Percentiles rank a stretch among this genome's conserved stretches.
Conservation (phyloP, 2,329 filamentous ascomycete genomes). For the Diaporthe ilicicola region DNA sequence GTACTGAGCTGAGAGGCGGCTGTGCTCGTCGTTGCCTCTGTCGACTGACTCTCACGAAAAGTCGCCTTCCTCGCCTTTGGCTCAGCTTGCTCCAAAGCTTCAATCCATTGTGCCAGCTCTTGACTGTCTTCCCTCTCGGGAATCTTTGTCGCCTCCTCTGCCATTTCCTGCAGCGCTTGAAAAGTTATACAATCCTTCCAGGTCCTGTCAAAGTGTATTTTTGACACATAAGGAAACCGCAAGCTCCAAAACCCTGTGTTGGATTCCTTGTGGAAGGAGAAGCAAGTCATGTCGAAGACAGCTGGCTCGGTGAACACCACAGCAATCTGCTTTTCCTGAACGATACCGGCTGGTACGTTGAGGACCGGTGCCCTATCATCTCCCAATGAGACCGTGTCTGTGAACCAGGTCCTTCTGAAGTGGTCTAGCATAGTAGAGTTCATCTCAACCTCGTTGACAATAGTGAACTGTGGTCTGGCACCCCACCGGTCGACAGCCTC, state of each 20-base stretch:
- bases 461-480: conserved; percentile 65
- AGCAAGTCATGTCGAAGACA: conserved; percentile 82
- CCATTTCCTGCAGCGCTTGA: conserved; percentile 73
- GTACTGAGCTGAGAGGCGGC: conserved; percentile 25
- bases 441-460: conserved; percentile 72
- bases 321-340: conserved; percentile 52
- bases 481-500: conserved; percentile 61
- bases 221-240: conserved; percentile 79
- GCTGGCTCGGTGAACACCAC: conserved; percentile 74
- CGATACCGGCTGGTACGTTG: conserved; percentile 54
- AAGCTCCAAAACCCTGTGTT: conserved; percentile 77
- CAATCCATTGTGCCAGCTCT: conserved; percentile 69
- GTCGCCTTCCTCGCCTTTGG: conserved; percentile 47
- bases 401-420: conserved; percentile 59
- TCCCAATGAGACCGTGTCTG: conserved; percentile 47
- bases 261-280: conserved; percentile 77
- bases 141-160: conserved; percentile 61
- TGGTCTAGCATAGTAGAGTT: conserved; percentile 58
- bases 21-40: conserved; percentile 43
- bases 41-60: conserved; percentile 58
- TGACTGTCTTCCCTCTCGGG: conserved; percentile 63
- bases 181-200: conserved; percentile 76
- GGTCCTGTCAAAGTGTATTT: conserved; percentile 79
- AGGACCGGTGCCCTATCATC: conserved; percentile 54
- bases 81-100: conserved; percentile 65